A percentile compares a stretch with the other conserved stretches of the same genome.
phyloP scores from a whole-genome alignment of 257 asterid genomes.

The Jacaranda mimosifolia region DNA sequence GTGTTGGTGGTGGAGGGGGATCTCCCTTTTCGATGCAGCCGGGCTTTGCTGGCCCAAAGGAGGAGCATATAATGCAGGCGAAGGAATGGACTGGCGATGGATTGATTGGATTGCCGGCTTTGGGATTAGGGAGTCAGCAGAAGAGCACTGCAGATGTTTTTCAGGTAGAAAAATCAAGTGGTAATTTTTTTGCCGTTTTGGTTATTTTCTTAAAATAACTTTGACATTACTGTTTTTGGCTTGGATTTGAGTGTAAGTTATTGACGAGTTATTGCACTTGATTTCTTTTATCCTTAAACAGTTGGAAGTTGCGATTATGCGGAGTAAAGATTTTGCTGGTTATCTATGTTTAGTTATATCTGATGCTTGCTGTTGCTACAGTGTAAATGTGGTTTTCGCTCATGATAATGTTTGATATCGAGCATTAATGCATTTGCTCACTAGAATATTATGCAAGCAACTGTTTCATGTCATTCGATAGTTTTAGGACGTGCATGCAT shows the following conservation, averaged over 20 bases:
- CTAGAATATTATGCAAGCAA: neutral
- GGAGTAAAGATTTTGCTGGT: neutral
- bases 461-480: neutral
- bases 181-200: neutral
- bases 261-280: neutral
- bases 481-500: neutral
- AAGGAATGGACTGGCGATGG: constrained; percentile 73
- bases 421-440: constrained; percentile 6
- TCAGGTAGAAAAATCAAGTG: constrained; percentile 53
- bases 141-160: constrained; percentile 65
- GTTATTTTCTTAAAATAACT: constrained; percentile 15
- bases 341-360: neutral
- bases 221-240: neutral
- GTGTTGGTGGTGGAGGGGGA: constrained; percentile 42
- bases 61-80: constrained; percentile 41
- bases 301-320: neutral
- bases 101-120: constrained; percentile 63
- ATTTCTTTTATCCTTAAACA: neutral
- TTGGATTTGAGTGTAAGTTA: neutral
- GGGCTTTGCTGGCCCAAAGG: constrained; percentile 53
- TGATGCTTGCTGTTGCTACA: constrained; percentile 19
- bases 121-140: constrained; percentile 58
- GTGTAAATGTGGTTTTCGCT: neutral
- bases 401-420: neutral
- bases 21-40: constrained; percentile 61